Evolutionary conservation across 495 filamentous ascomycete species (phyloP), one percentile per base, ranked within the genome.

Genomic region (Penicillium egyptiacum): DNA sequence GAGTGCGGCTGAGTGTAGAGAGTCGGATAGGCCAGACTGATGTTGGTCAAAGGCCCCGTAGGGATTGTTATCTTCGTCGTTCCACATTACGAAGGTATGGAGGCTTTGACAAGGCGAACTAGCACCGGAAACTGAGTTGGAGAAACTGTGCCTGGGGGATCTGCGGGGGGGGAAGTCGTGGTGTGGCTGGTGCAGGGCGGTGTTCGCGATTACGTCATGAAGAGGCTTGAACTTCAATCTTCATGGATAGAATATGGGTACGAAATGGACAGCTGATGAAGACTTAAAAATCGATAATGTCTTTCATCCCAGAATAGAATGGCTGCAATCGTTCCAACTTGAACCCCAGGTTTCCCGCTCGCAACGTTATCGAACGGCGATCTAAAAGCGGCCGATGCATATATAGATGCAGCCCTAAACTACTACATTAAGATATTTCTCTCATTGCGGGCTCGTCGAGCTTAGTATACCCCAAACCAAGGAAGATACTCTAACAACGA

Each of bases 21-120:
- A 84, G 26, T 87, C 86, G 12, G 88, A 90, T n/a, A 86, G 75
- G 65, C 83, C 83, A 45, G 90, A 88, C 68, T 94, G 88, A 57
- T 86, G 83, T 60, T 88, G 87, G 69, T 92, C 88, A 77, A 92
- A 94, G 71, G 88, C 90, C 60, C 90, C 91, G 68, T 96, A 96
- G 10, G 91, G 91, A 64, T 96, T 96, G 73, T 96, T 96, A 68
- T 90, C 87, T 73, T 96, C 91, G 78, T 95, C 91, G 81, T 96
- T 92, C 91, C 76, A 79, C 76, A 79, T 79, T 53, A 51, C 69
- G 49, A 43, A 42, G 8, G 26, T 48, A 43, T 42, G 58, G 57
- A 50, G 46, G 63, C 60, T 67, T 67, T 53, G 52, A 56, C 56
- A 58, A 49, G 40, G 58, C 56, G 51, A 31, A 46, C 30, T 12